Evolutionary conservation across 768 basidiomycete genomes (phyloP).

Genomic region (Trametes meyenii): DNA sequence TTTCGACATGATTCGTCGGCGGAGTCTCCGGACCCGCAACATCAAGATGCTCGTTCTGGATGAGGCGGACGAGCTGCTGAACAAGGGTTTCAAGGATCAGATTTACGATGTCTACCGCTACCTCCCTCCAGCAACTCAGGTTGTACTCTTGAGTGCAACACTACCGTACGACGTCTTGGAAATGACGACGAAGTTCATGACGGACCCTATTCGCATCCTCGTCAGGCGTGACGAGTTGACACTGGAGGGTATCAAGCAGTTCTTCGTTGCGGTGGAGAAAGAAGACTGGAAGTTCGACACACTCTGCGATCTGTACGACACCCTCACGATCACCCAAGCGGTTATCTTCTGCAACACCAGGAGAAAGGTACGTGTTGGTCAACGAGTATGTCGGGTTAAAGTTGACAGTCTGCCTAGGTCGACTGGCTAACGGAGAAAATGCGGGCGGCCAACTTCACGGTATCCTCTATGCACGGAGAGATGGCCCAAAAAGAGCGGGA

Average conservation of each 20-base stretch:
- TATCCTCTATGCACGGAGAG: conserved; percentile 94
- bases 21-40: conserved; percentile 90
- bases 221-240: conserved; percentile 99
- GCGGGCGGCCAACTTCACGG: conserved; percentile 98
- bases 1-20: conserved; percentile 97
- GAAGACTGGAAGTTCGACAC: conserved; percentile 99
- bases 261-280: conserved; percentile 98
- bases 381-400: background rate
- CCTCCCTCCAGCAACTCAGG: conserved; percentile 95
- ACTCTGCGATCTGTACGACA: conserved; percentile 95
- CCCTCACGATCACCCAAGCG: conserved; percentile 97
- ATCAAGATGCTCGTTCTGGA: conserved; percentile 98
- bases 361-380: conserved; percentile 73
- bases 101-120: conserved; percentile 99
- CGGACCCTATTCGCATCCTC: conserved; percentile 95
- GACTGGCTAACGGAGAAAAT: conserved; percentile 99
- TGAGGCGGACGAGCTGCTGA: conserved; percentile 94
- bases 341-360: conserved; percentile 99
- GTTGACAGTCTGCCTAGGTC: conserved; percentile 51
- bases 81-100: conserved; percentile 99
- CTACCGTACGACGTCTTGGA: conserved; percentile 96
- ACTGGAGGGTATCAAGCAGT: conserved; percentile 94
- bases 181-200: conserved; percentile 99
- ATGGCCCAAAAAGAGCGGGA: conserved; percentile 97
- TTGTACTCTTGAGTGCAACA: conserved; percentile 94